These are phyloP conservation scores for Kodamaea lidongshanica DNA, from an alignment of 805 yeast genomes.

Conservation along the genomic window DNA sequence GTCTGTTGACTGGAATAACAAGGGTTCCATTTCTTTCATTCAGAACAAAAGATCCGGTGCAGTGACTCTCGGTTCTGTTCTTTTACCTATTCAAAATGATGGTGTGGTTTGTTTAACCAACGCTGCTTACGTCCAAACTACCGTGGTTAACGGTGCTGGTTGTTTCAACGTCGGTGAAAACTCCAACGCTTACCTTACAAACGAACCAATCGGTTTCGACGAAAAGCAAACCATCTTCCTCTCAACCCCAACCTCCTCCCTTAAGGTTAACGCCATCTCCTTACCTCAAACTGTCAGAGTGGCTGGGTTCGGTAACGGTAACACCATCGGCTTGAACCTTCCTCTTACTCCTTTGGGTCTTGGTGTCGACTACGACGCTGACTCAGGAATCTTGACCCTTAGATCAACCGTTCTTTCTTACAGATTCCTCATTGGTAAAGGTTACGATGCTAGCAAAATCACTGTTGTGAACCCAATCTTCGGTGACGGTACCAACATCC, in stretches of 20 bases:
- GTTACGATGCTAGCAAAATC: conserved; percentile 7
- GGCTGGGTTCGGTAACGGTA: conserved; percentile 25
- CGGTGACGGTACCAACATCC: conserved; percentile 5
- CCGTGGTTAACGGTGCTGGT: conserved; percentile 21
- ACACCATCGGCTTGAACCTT: conserved; percentile 18
- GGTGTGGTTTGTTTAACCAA: conserved; percentile 21
- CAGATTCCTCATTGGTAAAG: conserved; percentile 9
- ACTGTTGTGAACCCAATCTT: conserved; percentile 2
- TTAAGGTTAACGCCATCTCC: conserved; percentile 15
- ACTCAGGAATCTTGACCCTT: conserved; percentile 20
- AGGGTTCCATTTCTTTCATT: conserved; percentile 18
- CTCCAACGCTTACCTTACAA: conserved; percentile 10
- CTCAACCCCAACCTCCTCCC: conserved; percentile 6
- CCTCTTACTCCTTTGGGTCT: conserved; percentile 6
- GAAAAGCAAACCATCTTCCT: conserved; percentile 11
- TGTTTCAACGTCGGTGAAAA: conserved; percentile 18
- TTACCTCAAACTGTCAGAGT: conserved; percentile 17
- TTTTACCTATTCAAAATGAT: conserved; percentile 9
- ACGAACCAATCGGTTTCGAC: conserved; percentile 6
- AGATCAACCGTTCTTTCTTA: conserved; percentile 6
- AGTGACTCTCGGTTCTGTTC: conserved; percentile 13
- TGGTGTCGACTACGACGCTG: conserved; percentile 7
- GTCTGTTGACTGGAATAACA: conserved; percentile 11
- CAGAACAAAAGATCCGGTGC: conserved; percentile 18
- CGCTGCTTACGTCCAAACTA: conserved; percentile 17